Evolutionary conservation across 768 basidiomycete species (phyloP).

Genomic region (Fistulinella prunicolor): DNA sequence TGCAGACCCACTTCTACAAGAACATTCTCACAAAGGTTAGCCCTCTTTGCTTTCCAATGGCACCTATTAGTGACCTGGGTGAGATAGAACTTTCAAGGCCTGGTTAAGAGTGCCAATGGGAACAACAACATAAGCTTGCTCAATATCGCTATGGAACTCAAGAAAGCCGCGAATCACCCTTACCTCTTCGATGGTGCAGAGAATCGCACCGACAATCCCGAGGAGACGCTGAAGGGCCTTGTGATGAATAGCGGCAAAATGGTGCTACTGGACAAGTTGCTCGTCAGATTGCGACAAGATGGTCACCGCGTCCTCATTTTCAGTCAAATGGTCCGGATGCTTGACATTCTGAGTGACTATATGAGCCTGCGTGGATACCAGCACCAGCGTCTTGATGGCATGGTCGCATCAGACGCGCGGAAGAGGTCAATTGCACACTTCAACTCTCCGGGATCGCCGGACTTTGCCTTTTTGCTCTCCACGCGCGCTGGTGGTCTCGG

Average conservation of each 20-base stretch:
- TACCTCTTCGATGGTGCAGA: slow-evolving; percentile 98
- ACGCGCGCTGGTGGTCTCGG: slow-evolving; percentile 97
- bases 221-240: slow-evolving; percentile 91
- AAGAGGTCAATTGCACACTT: slow-evolving; percentile 98
- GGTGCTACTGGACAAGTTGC: slow-evolving; percentile 95
- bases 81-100: slow-evolving; percentile 83
- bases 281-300: slow-evolving; percentile 84
- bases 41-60: background rate
- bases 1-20: slow-evolving; percentile 98
- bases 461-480: slow-evolving; percentile 95
- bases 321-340: slow-evolving; percentile 98
- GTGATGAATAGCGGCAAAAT: slow-evolving; percentile 99
- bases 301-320: slow-evolving; percentile 98
- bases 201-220: slow-evolving; percentile 51
- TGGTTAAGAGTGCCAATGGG: slow-evolving; percentile 86
- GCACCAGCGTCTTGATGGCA: slow-evolving; percentile 93
- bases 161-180: slow-evolving; percentile 98
- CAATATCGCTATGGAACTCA: slow-evolving; percentile 99
- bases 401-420: slow-evolving; percentile 88
- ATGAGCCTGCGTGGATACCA: slow-evolving; percentile 86
- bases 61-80: slow-evolving; percentile 3
- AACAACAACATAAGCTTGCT: slow-evolving; percentile 91
- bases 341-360: slow-evolving; percentile 98
- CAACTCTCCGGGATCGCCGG: slow-evolving; percentile 87
- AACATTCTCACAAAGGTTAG: slow-evolving; percentile 90